Base-by-base conservation (phyloP, 176 grass and related monocot genomes). In the Alopecurus myosuroides region DNA sequence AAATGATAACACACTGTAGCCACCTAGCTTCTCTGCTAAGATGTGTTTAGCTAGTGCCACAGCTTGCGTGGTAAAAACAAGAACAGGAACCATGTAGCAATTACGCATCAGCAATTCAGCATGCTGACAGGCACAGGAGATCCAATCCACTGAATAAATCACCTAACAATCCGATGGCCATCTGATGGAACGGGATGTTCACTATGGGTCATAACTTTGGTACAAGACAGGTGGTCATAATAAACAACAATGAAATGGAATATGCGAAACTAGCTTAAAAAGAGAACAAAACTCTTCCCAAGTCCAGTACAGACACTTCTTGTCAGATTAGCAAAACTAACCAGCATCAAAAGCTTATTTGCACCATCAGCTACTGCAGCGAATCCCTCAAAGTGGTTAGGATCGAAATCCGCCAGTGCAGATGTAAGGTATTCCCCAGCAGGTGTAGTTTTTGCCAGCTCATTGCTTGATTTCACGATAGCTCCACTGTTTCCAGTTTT, bases 271-370 rank as follows among this genome's bases (percentile, higher is more conserved):
- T 50, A 42, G 18, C 19, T 78, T 72, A 57, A 39, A 48, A 68
- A 82, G 9, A 4, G 17, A 63, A 55, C 1, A 87, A 23, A 87
- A 87, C 23, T 61, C 37, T 20, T 33, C 9, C 9, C 19, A 65
- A 28, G 30, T 69, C n/a, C 15, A 80, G 22, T 75, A n/a, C 15
- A 28, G 17, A 52, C 35, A 78, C 31, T 71, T 26, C 84, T 22
- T 70, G 46, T 74, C 75, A 42, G 66, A 53, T 19, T 78, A 55
- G 74, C 40, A 83, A 39, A 74, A 85, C 62, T 82, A 75, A 98
- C 96, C 93, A 98, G 91, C 96, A 98, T 98, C 62, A 98, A 91
- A 90, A 98, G 96, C 85, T 98, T 98, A 85, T 98, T 98, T 87
- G 96, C 93, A 87, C 96, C 93, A 82, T 98, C 96, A 87, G 96